phyloP scores from a whole-genome alignment of 805 yeast species.

The Kodamaea kaohsiungensis region DNA sequence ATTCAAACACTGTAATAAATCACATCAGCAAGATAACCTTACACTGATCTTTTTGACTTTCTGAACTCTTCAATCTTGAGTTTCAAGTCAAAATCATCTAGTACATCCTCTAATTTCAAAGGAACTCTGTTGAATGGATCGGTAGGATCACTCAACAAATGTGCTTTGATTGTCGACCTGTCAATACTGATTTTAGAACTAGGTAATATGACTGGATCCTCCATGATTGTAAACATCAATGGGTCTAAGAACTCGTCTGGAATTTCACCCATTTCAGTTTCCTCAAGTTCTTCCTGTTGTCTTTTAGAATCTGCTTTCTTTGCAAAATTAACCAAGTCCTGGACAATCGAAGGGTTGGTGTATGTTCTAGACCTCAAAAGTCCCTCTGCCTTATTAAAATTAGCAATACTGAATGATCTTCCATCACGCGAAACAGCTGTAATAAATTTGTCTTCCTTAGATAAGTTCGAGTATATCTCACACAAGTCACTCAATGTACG shows the following conservation, averaged over 20 bases:
- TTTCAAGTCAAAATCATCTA: slow-evolving; percentile 72
- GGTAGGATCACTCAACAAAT: slow-evolving; percentile 88
- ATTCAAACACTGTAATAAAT: too few species aligned
- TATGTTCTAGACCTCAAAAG: slow-evolving; percentile 62
- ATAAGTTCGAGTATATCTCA: slow-evolving; percentile 73
- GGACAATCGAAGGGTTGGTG: slow-evolving; percentile 49
- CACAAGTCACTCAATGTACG: slow-evolving; percentile 66
- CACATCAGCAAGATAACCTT: neutral
- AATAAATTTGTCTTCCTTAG: slow-evolving; percentile 63
- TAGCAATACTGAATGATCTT: slow-evolving; percentile 74
- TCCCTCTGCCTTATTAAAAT: slow-evolving; percentile 69
- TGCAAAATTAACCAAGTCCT: slow-evolving; percentile 55
- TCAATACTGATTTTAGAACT: slow-evolving; percentile 83
- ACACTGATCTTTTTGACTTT: slow-evolving; percentile 32
- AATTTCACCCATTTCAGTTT: slow-evolving; percentile 83
- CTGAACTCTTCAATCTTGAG: slow-evolving; percentile 61
- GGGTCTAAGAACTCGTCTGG: slow-evolving; percentile 98
- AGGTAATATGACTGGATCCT: slow-evolving; percentile 94
- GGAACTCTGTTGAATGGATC: slow-evolving; percentile 98
- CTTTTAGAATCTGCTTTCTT: slow-evolving; percentile 62
- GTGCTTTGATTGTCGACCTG: slow-evolving; percentile 88
- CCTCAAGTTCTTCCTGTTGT: slow-evolving; percentile 73
- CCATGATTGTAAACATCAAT: slow-evolving; percentile 92
- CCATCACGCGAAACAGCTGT: slow-evolving; percentile 86
- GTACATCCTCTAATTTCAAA: slow-evolving; percentile 81